These are phyloP conservation scores for Globisporangium spiculum DNA, from an alignment of 352 stramenopile genomes.

Conservation along the genomic window DNA sequence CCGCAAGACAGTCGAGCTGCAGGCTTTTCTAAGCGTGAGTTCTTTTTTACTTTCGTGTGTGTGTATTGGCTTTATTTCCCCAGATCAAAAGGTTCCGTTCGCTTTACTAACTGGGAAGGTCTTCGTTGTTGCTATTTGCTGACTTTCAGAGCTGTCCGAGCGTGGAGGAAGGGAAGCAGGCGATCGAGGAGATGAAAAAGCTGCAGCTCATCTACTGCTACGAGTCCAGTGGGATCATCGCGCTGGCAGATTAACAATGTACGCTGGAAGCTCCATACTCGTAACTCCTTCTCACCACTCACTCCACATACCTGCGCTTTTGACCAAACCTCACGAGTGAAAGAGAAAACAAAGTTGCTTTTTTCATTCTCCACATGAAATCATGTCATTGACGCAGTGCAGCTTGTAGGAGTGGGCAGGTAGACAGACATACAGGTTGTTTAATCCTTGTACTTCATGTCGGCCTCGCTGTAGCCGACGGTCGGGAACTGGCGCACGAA, in stretches of 20 bases:
- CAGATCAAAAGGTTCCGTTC: conserved; percentile 17
- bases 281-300: neutral
- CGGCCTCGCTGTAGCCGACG: conserved; percentile 94
- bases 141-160: conserved; percentile 66
- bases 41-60: neutral
- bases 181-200: conserved; percentile 78
- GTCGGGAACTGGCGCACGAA: conserved; percentile 96
- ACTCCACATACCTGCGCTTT: neutral
- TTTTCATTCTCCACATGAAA: conserved; percentile 12
- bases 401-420: neutral
- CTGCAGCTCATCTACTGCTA: conserved; percentile 81
- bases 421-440: neutral
- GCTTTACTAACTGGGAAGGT: conserved; percentile 20
- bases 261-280: neutral
- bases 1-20: conserved; percentile 63
- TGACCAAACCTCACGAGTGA: neutral
- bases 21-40: conserved; percentile 63
- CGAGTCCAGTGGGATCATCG: conserved; percentile 73
- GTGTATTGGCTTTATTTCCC: neutral
- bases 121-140: conserved; percentile 2
- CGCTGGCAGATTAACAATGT: conserved; percentile 49
- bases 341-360: conserved; percentile 9
- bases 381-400: neutral
- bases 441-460: conserved; percentile 90
- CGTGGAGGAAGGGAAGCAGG: conserved; percentile 60